These are phyloP conservation scores for Rubus idaeus DNA, from an alignment of 306 rosid species.

Conservation along the genomic window DNA sequence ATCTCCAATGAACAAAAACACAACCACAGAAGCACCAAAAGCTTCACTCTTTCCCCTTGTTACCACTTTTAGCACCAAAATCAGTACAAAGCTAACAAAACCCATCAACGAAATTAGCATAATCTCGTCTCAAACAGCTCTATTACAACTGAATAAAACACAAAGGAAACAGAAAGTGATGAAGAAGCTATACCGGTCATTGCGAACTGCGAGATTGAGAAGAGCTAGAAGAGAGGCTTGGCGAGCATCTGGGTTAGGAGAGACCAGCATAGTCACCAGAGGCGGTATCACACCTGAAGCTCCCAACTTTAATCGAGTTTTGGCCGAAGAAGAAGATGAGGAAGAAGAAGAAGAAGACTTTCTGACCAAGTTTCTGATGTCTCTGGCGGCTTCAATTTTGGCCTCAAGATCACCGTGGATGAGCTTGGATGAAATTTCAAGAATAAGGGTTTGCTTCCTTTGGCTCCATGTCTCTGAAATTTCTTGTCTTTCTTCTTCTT, in stretches of 20 bases:
- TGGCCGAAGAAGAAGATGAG: conserved; percentile 36
- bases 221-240: conserved; percentile 86
- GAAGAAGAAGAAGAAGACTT: conserved; percentile 42
- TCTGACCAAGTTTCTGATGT: conserved; percentile 69
- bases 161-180: not conserved
- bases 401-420: conserved; percentile 58
- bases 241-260: conserved; percentile 67
- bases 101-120: conserved; percentile 3
- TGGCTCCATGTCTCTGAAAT: conserved; percentile 41
- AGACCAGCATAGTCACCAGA: conserved; percentile 71
- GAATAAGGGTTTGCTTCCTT: conserved; percentile 44
- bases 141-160: not conserved
- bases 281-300: conserved; percentile 78
- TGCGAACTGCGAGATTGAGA: conserved; percentile 85
- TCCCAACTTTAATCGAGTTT: conserved; percentile 62
- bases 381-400: conserved; percentile 85
- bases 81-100: not conserved
- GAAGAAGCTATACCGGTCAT: conserved; percentile 52
- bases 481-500: conserved; percentile 23
- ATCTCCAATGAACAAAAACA: not conserved
- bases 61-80: conserved; percentile 1
- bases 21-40: conserved; percentile 1
- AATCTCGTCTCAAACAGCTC: not conserved
- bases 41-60: not conserved
- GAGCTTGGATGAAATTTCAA: conserved; percentile 66